These are phyloP conservation scores for Paraphaeosphaeria sporulosa DNA, from an alignment of 2,329 filamentous ascomycete genomes.

Conservation along the genomic window DNA sequence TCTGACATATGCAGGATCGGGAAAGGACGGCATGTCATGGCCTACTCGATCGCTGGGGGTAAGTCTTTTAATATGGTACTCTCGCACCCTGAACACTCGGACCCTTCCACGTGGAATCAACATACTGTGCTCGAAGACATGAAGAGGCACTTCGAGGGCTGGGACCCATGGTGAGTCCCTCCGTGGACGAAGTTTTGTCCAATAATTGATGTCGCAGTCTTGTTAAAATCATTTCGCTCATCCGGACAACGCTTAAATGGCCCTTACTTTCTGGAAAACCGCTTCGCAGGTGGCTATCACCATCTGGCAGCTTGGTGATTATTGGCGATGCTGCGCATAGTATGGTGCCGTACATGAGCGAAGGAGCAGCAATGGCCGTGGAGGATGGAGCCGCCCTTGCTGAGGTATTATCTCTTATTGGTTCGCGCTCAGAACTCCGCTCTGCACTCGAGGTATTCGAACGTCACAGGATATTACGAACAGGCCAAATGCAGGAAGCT, in stretches of 20 bases:
- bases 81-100: slow-evolving; percentile 67
- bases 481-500: slow-evolving; percentile 20
- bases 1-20: slow-evolving; percentile 55
- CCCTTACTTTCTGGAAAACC: slow-evolving; percentile 24
- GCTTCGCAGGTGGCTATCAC: slow-evolving; percentile 23
- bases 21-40: slow-evolving; percentile 55
- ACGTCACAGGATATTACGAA: slow-evolving; percentile 35
- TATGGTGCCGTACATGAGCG: slow-evolving; percentile 32
- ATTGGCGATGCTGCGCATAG: slow-evolving; percentile 32
- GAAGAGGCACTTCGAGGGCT: slow-evolving; percentile 63
- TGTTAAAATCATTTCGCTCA: slow-evolving; percentile 37
- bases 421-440: slow-evolving; percentile 31
- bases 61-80: slow-evolving; percentile 70
- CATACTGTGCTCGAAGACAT: slow-evolving; percentile 67
- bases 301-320: slow-evolving; percentile 22
- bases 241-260: slow-evolving; percentile 30
- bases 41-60: slow-evolving; percentile 58
- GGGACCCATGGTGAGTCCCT: slow-evolving; percentile 64
- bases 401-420: slow-evolving; percentile 38
- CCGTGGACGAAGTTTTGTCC: not conserved
- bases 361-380: slow-evolving; percentile 67
- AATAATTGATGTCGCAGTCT: slow-evolving; percentile 20
- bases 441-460: slow-evolving; percentile 50
- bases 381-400: slow-evolving; percentile 72
- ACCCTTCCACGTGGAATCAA: slow-evolving; percentile 59